A percentile compares a stretch with the other conserved stretches of the same genome.
Conservation (phyloP, 2,329 filamentous ascomycete species). For the Dactylellina haptotyla region DNA sequence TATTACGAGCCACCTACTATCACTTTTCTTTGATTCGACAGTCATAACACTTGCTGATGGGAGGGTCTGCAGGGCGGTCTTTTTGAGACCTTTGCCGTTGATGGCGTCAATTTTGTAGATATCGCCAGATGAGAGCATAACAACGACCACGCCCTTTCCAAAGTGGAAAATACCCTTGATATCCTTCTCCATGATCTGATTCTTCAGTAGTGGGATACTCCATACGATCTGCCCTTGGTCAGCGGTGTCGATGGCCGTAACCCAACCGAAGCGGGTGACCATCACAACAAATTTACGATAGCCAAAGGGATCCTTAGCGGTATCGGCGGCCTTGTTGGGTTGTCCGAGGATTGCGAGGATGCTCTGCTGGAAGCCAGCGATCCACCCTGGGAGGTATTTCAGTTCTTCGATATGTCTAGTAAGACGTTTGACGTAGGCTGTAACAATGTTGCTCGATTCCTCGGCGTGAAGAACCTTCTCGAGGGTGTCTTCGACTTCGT, state of each 20-base stretch:
- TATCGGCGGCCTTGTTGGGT: constrained; percentile 66
- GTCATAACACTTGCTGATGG: constrained; percentile 37
- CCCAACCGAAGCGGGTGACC: constrained; percentile 79
- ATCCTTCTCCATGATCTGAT: constrained; percentile 69
- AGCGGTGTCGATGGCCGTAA: constrained; percentile 82
- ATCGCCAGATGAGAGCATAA: constrained; percentile 72
- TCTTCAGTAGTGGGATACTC: constrained; percentile 69
- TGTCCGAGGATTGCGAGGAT: constrained; percentile 72
- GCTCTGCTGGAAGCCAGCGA: constrained; percentile 74
- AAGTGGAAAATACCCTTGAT: constrained; percentile 73
- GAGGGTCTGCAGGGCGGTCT: constrained; percentile 45
- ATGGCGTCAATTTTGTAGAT: constrained; percentile 66
- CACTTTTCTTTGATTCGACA: constrained; percentile 31
- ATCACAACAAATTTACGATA: constrained; percentile 86
- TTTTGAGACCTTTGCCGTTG: constrained; percentile 62
- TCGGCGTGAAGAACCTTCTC: constrained; percentile 85
- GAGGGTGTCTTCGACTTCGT: constrained; percentile 72
- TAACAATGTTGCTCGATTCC: constrained; percentile 79
- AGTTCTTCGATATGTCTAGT: constrained; percentile 80
- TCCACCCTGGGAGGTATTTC: constrained; percentile 76
- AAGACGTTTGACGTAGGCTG: constrained; percentile 88
- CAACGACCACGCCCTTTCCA: constrained; percentile 69
- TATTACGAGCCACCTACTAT: constrained; percentile 55
- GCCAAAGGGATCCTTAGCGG: constrained; percentile 77
- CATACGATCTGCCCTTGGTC: constrained; percentile 79